phyloP scores from a whole-genome alignment of 176 grass and related monocot species.

The Zoysia pacifica region DNA sequence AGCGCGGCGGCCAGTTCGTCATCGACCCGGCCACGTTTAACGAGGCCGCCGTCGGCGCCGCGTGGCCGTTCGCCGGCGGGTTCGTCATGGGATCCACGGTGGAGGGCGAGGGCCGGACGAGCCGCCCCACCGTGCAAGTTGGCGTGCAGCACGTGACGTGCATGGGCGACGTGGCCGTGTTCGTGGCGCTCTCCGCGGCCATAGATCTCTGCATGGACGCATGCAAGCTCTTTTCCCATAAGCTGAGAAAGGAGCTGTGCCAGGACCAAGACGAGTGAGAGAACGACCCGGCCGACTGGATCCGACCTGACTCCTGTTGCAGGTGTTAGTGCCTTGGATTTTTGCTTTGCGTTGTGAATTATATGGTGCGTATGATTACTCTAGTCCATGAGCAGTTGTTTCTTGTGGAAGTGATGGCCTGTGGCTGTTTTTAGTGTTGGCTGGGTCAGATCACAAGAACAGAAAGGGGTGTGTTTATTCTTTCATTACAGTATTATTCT shows the following conservation, averaged over 20 bases:
- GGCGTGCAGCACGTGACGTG: slow-evolving; percentile 83
- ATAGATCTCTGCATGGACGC: slow-evolving; percentile 93
- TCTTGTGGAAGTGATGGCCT: slow-evolving; percentile 50
- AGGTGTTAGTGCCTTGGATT: slow-evolving; percentile 11
- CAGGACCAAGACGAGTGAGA: slow-evolving; percentile 55
- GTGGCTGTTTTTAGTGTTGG: slow-evolving; percentile 52
- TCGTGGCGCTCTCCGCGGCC: slow-evolving; percentile 79
- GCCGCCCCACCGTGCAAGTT: slow-evolving; percentile 79
- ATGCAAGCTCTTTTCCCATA: slow-evolving; percentile 83
- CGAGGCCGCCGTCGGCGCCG: slow-evolving; percentile 22
- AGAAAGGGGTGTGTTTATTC: slow-evolving; percentile 27
- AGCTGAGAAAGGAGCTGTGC: slow-evolving; percentile 86
- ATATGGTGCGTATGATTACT: slow-evolving; percentile 20
- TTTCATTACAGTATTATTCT: slow-evolving; percentile 31
- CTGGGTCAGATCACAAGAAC: slow-evolving; percentile 63
- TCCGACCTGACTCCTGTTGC: neutral
- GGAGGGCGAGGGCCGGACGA: slow-evolving; percentile 71
- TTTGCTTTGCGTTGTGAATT: slow-evolving; percentile 26
- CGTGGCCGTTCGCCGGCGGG: slow-evolving; percentile 62
- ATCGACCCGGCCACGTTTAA: slow-evolving; percentile 58
- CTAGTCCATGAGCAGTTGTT: slow-evolving; percentile 7
- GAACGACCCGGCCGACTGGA: neutral
- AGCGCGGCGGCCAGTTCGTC: slow-evolving; percentile 78
- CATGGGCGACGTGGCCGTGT: slow-evolving; percentile 84
- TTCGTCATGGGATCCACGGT: slow-evolving; percentile 93